These are phyloP conservation scores for Phytophthora capsici DNA, from an alignment of 352 stramenopile species.

Conservation along the genomic window DNA sequence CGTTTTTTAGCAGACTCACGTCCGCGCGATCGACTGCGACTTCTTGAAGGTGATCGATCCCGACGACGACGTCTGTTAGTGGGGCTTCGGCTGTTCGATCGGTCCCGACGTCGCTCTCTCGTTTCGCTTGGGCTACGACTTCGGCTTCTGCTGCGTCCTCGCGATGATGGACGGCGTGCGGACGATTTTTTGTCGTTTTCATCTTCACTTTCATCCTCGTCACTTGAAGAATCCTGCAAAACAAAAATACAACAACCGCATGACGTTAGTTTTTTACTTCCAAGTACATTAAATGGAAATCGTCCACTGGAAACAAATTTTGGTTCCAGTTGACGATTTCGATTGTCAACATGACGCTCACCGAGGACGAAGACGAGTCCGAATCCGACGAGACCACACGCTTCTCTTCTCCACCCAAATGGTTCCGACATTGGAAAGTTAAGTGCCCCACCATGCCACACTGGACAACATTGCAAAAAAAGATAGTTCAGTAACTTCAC, in stretches of 20 bases:
- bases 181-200: constrained; percentile 22
- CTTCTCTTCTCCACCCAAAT: constrained; percentile 59
- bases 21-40: constrained; percentile 23
- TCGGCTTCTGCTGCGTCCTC: constrained; percentile 40
- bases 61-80: constrained; percentile 26
- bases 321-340: constrained; percentile 5
- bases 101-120: constrained; percentile 15
- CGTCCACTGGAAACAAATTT: too few relatives aligned
- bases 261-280: constrained; percentile 3
- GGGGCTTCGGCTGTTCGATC: constrained; percentile 25
- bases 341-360: constrained; percentile 24
- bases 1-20: constrained; percentile 17
- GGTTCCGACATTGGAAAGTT: constrained; percentile 92
- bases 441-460: constrained; percentile 92
- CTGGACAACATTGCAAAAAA: constrained; percentile 30
- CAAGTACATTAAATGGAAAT: neutral
- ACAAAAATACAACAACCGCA: constrained; percentile 8
- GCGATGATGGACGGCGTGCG: constrained; percentile 27
- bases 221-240: constrained; percentile 49
- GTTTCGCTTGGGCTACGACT: constrained; percentile 39
- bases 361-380: constrained; percentile 48
- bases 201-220: constrained; percentile 49
- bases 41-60: constrained; percentile 20
- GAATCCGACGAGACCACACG: constrained; percentile 33
- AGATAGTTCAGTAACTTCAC: constrained; percentile 5